Evolutionary conservation across 352 stramenopile genomes (phyloP).

Genomic region (Elongisporangium senticosum): DNA sequence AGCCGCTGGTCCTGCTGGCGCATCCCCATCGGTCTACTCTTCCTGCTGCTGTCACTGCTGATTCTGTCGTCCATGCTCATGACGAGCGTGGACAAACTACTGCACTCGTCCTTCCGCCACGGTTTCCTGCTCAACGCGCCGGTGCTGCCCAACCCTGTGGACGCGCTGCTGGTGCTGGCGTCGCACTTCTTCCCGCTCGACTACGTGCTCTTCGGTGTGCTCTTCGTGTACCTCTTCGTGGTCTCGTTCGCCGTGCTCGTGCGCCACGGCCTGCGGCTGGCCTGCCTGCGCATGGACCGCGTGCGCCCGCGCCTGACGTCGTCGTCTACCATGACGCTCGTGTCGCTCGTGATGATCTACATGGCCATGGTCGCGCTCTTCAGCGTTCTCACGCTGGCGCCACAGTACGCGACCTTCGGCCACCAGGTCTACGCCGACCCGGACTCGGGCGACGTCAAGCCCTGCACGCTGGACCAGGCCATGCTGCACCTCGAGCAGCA

Average conservation of each 20-base stretch:
- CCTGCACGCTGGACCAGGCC: constrained; percentile 67
- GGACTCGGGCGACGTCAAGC: constrained; percentile 27
- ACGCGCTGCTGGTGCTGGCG: constrained; percentile 63
- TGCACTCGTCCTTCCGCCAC: constrained; percentile 58
- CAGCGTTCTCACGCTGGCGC: constrained; percentile 69
- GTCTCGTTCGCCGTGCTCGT: constrained; percentile 70
- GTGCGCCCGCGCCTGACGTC: constrained; percentile 70
- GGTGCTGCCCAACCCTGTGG: constrained; percentile 66
- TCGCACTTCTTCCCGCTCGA: constrained; percentile 77
- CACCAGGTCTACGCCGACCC: constrained; percentile 63
- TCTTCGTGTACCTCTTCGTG: constrained; percentile 77
- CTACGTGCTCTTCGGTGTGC: constrained; percentile 73
- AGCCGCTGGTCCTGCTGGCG: constrained; percentile 52
- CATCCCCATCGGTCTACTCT: constrained; percentile 54
- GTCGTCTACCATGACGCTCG: constrained; percentile 68
- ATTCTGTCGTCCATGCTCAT: constrained; percentile 68
- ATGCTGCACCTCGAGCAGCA: constrained; percentile 39
- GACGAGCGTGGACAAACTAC: constrained; percentile 77
- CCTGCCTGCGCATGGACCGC: constrained; percentile 71
- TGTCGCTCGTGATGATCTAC: constrained; percentile 78
- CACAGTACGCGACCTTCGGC: constrained; percentile 83
- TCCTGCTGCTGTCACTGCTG: constrained; percentile 62
- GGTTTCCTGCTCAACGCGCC: constrained; percentile 70
- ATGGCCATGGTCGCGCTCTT: constrained; percentile 80
- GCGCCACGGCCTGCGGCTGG: constrained; percentile 69